Conservation (phyloP, 2,329 filamentous ascomycete species). For the Pyricularia grisea region DNA sequence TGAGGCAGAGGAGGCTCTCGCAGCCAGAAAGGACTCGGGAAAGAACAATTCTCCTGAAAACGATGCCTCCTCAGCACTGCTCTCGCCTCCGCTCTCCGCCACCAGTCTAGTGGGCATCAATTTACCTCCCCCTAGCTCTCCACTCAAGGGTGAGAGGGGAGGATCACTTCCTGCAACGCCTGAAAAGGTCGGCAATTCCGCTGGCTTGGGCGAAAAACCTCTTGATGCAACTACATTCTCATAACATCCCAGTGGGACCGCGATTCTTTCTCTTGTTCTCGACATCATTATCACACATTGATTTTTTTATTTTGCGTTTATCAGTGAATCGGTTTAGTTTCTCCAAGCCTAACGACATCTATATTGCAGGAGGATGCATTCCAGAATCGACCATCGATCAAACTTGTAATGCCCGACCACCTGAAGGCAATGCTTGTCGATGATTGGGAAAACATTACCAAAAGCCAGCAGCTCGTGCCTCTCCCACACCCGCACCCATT, state of each 20-base stretch:
- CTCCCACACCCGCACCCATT: slow-evolving; percentile 72
- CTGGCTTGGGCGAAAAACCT: background rate
- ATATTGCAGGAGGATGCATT: slow-evolving; percentile 73
- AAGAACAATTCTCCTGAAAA: background rate
- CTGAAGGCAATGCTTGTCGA: slow-evolving; percentile 91
- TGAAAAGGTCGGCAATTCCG: background rate
- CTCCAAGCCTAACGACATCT: background rate
- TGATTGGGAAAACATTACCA: slow-evolving; percentile 98
- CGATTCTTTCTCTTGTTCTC: background rate
- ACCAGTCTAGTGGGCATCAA: background rate
- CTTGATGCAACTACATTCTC: background rate
- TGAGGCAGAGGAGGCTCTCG: background rate
- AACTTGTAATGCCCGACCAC: slow-evolving; percentile 76
- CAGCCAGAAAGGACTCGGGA: background rate
- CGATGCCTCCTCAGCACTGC: background rate
- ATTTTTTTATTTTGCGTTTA: background rate
- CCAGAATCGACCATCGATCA: slow-evolving; percentile 73
- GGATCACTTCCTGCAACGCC: background rate
- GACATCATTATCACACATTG: background rate
- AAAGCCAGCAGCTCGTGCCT: slow-evolving; percentile 82
- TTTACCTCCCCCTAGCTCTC: background rate
- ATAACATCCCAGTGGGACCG: background rate
- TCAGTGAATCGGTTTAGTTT: background rate
- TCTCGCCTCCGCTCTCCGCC: background rate
- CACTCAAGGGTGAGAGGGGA: background rate